Evolutionary conservation across 2,329 filamentous ascomycete genomes (phyloP), one percentile per base, ranked within the genome.

Genomic region (Penicillium sp.): DNA sequence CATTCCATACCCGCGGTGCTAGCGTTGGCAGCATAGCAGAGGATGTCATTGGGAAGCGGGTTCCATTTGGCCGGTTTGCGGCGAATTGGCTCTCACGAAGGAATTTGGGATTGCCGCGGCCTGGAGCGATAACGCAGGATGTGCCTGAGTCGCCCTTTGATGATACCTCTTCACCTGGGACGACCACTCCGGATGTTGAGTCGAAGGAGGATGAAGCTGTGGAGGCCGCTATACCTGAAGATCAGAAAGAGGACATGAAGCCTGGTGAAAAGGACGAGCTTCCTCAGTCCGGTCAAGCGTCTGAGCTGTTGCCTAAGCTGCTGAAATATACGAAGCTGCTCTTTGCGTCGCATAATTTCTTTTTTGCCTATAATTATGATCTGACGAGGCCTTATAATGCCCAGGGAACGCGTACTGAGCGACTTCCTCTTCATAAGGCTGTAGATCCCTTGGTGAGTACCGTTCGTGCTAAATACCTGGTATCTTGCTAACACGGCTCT

Each of bases 351-450:
- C 84, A 84, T 61, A 97, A 91, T 72, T 98, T 97, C 74, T 98
- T 89, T 79, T 99, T 93, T 73, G 93, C 93, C 0, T 97, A 99
- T 72, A 95, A 99, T 63, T 84, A 93, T 70, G 93, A 99, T 71
- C 84, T 99, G 50, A 98, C 95, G 0, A 84, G 88, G 55, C 86
- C 84, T 53, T 72, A 84, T 59, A 72, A 73, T 52, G 71, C 73
- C 37, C 74, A 79, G 65, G 72, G 74, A 45, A 53, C 72, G 8
- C 66, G 70, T 31, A 74, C 68, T 24, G 75, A 77, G 14, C 81
- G 82, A 46, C 64, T 84, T 5, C 87, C 92, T 6, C 78, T 96
- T 4, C 84, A 91, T 71, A 85, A 85, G 61, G 82, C 85, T 56
- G 91, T 88, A 22, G 91, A 97, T 71, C 83, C 85, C 31, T 75